phyloP scores from a whole-genome alignment of 306 rosid species.

The Rosa multiflora region DNA sequence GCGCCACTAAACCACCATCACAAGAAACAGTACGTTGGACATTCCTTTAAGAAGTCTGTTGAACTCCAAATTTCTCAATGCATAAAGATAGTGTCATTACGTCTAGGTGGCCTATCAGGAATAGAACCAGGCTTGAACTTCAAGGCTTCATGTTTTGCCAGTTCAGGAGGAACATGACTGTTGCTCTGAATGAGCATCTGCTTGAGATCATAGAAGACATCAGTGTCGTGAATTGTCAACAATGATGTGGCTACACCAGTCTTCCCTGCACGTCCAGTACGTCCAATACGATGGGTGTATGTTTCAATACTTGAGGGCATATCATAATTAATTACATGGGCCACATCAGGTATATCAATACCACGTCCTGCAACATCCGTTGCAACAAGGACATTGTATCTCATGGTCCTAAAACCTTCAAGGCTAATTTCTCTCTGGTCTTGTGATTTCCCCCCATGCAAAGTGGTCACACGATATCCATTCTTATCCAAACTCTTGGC shows the following conservation, averaged over 20 bases:
- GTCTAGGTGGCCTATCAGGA: conserved; percentile 88
- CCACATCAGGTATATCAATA: conserved; percentile 94
- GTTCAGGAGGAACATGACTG: conserved; percentile 85
- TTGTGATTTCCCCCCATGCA: conserved; percentile 92
- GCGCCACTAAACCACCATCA: conserved; percentile 4
- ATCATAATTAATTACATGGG: conserved; percentile 82
- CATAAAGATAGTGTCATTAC: conserved; percentile 75
- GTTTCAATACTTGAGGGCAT: conserved; percentile 88
- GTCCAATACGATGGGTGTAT: conserved; percentile 90
- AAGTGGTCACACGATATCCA: conserved; percentile 77
- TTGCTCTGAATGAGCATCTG: conserved; percentile 87
- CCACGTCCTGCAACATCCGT: conserved; percentile 98
- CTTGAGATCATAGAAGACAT: conserved; percentile 88
- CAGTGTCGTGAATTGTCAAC: conserved; percentile 70
- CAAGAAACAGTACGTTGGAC: not conserved
- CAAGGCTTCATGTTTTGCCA: conserved; percentile 92
- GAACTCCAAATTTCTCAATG: conserved; percentile 40
- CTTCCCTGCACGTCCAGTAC: conserved; percentile 94
- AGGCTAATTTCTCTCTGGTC: conserved; percentile 92
- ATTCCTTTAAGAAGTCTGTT: not conserved
- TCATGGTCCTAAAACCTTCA: conserved; percentile 85
- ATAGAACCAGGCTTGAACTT: conserved; percentile 85
- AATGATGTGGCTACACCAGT: conserved; percentile 83
- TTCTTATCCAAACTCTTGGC: conserved; percentile 52
- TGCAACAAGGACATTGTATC: conserved; percentile 85